phyloP scores from a whole-genome alignment of 2,329 filamentous ascomycete genomes.

The Trichoderma sp. region DNA sequence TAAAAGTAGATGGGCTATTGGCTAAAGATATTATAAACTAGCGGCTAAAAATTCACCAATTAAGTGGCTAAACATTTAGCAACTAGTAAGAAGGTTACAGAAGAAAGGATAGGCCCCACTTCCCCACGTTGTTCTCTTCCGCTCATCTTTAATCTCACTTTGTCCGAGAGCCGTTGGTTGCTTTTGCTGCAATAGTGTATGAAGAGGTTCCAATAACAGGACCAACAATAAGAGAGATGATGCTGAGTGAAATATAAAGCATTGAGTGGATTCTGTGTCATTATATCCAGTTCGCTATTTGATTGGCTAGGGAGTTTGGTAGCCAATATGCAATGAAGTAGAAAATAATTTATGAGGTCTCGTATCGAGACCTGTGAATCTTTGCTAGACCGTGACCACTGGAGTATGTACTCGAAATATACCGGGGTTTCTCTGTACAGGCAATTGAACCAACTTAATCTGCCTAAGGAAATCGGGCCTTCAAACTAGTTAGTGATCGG shows the following conservation, averaged over 20 bases:
- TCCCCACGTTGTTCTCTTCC: not conserved
- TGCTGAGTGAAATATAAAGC: not conserved
- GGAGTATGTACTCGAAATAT: not conserved
- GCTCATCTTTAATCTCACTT: not conserved
- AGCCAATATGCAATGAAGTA: not conserved
- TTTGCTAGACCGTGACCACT: not conserved
- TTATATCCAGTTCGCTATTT: not conserved
- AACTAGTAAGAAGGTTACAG: not conserved
- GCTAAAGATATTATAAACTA: slow-evolving; percentile 2
- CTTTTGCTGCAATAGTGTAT: not conserved
- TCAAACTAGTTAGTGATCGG: not conserved
- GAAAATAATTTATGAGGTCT: not conserved
- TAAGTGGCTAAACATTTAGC: slow-evolving; percentile 14
- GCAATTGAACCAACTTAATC: not conserved
- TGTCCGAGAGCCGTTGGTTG: not conserved
- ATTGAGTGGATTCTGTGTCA: not conserved
- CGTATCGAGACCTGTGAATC: not conserved
- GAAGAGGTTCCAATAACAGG: not conserved
- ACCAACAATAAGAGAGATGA: not conserved
- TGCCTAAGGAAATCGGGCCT: not conserved
- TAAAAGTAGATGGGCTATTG: not conserved
- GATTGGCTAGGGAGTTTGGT: not conserved
- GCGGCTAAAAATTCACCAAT: slow-evolving; percentile 8
- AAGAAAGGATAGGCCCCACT: not conserved
- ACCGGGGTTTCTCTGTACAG: not conserved